Conservation (phyloP, 768 basidiomycete species). For the Hysterangium stoloniferum region DNA sequence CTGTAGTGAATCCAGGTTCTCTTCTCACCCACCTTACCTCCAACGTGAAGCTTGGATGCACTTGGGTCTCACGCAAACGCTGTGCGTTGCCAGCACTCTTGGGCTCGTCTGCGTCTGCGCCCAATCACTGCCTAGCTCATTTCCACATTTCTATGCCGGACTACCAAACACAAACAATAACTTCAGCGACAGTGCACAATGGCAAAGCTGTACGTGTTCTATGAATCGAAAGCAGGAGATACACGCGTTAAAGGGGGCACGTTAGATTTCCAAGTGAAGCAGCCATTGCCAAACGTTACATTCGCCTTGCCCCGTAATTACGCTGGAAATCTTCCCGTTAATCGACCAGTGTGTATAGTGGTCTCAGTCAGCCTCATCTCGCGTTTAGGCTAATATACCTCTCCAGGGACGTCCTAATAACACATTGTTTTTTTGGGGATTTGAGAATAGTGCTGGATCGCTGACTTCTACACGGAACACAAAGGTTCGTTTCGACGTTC, state of each 20-base stretch:
- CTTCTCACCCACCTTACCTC: no score
- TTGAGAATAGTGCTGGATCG: conserved; percentile 50
- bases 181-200: conserved; percentile 35
- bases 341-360: conserved; percentile 27
- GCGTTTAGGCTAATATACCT: background rate
- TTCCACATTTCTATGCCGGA: conserved; percentile 20
- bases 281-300: conserved; percentile 51
- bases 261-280: conserved; percentile 53
- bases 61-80: no score
- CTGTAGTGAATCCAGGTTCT: no score
- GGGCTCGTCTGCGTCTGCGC: no score
- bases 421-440: conserved; percentile 60
- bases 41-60: no score
- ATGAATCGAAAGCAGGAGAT: background rate
- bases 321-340: conserved; percentile 58
- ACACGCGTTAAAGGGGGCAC: background rate
- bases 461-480: conserved; percentile 33
- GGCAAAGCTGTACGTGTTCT: conserved; percentile 60
- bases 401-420: conserved; percentile 48
- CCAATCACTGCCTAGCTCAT: conserved; percentile 15
- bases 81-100: no score
- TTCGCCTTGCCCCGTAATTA: conserved; percentile 42
- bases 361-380: background rate
- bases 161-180: conserved; percentile 15
- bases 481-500: background rate